Percentiles rank a stretch among this genome's conserved stretches.
Evolutionary conservation across 2,329 filamentous ascomycete species (phyloP).

Genomic region (Penicillium sp.): DNA sequence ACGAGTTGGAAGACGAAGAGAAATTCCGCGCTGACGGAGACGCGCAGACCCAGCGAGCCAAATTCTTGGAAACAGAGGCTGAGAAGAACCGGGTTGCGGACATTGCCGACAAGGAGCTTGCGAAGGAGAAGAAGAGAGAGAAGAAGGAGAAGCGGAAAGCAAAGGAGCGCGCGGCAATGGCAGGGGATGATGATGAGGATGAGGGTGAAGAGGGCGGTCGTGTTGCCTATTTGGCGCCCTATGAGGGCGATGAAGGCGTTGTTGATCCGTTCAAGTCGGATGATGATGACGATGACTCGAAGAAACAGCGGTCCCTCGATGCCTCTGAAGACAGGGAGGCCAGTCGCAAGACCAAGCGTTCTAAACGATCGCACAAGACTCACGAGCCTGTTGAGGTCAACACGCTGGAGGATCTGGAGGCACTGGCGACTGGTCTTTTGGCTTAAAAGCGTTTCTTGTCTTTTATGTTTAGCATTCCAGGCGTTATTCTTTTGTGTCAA

Average conservation of each 20-base stretch:
- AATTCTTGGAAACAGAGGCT: conserved; percentile 73
- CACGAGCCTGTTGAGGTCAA: conserved; percentile 32
- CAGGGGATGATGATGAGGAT: conserved; percentile 30
- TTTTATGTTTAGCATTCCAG: conserved; percentile 8
- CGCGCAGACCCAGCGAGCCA: conserved; percentile 69
- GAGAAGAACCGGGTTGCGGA: conserved; percentile 71
- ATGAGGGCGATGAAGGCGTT: conserved; percentile 19
- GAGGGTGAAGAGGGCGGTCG: conserved; percentile 21
- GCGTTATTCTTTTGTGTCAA: neutral
- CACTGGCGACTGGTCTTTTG: conserved; percentile 43
- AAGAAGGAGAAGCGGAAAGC: conserved; percentile 45
- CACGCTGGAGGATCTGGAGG: conserved; percentile 47
- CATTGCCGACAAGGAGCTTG: conserved; percentile 74
- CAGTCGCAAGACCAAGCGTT: conserved; percentile 23
- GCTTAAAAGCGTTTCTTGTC: conserved; percentile 22
- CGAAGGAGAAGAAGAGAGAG: conserved; percentile 64
- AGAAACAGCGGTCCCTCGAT: conserved; percentile 36
- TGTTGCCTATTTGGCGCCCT: conserved; percentile 25
- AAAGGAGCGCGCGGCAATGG: conserved; percentile 35
- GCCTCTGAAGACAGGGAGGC: conserved; percentile 23
- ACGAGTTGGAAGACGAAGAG: conserved; percentile 82
- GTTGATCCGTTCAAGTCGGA: conserved; percentile 13
- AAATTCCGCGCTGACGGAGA: conserved; percentile 72
- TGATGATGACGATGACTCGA: conserved; percentile 21
- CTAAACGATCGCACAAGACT: conserved; percentile 18